A percentile compares a stretch with the other conserved stretches of the same genome.
phyloP scores from a whole-genome alignment of 2,329 filamentous ascomycete species.

The Trichoderma arundinaceum region DNA sequence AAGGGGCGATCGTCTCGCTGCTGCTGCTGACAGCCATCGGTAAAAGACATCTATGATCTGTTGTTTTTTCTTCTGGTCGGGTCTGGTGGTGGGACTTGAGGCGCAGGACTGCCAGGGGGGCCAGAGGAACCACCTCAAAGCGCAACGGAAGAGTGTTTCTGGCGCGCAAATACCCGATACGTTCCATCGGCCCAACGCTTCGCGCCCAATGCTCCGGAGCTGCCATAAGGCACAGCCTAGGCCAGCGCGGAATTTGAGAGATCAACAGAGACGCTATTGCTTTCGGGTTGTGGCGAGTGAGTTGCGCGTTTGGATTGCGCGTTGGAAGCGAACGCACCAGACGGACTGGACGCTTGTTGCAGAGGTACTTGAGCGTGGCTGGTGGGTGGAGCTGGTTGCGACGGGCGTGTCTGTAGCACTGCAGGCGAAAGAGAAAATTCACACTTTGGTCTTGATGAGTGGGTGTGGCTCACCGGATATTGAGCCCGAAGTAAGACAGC shows the following conservation, averaged over 20 bases:
- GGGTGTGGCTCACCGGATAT: slow-evolving; percentile 30
- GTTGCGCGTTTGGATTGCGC: slow-evolving; percentile 17
- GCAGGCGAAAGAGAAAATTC: slow-evolving; percentile 3
- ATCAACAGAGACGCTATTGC: background rate
- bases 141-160: background rate
- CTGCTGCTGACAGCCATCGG: slow-evolving; percentile 25
- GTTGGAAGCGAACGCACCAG: background rate
- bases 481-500: slow-evolving; percentile 26
- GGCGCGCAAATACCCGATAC: background rate
- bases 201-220: background rate
- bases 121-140: background rate
- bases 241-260: no score
- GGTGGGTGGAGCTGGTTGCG: slow-evolving; percentile 2
- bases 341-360: background rate
- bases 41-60: slow-evolving; percentile 27
- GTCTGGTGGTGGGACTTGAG: background rate
- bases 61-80: slow-evolving; percentile 1
- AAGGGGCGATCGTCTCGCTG: slow-evolving; percentile 23
- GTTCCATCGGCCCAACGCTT: slow-evolving; percentile 5
- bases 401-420: slow-evolving; percentile 23
- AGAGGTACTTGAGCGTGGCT: slow-evolving; percentile 20
- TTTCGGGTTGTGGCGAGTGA: slow-evolving; percentile 26
- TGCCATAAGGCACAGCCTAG: no score
- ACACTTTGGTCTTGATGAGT: background rate
- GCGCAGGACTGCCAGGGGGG: background rate